Percentiles rank a stretch among this genome's conserved stretches.
Evolutionary conservation across 768 basidiomycete genomes (phyloP).

Genomic region (Rhizopogon vulgaris): DNA sequence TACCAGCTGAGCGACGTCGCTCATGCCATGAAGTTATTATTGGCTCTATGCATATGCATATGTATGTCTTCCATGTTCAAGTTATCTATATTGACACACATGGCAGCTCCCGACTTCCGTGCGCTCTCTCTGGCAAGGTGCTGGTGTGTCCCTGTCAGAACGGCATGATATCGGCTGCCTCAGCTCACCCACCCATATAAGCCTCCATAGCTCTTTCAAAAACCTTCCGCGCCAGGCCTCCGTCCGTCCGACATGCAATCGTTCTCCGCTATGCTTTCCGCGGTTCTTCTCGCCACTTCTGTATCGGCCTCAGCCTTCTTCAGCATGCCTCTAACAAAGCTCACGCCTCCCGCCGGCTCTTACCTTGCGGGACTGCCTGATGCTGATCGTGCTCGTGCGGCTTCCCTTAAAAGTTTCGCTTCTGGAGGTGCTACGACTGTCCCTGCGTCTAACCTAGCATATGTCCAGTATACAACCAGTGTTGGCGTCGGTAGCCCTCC

Average conservation of each 20-base stretch:
- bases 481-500: slow-evolving; percentile 14
- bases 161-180: not conserved
- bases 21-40: too few species aligned
- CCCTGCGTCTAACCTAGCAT: slow-evolving; percentile 4
- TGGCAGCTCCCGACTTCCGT: not conserved
- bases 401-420: not conserved
- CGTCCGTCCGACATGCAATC: not conserved
- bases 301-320: not conserved
- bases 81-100: too few species aligned
- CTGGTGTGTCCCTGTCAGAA: not conserved
- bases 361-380: not conserved
- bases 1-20: too few species aligned
- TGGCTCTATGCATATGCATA: too few species aligned
- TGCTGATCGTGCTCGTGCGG: slow-evolving; percentile 2
- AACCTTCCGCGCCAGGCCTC: not conserved
- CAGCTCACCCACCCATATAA: not conserved
- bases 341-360: not conserved
- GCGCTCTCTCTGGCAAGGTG: not conserved
- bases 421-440: not conserved
- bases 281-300: not conserved
- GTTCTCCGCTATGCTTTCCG: not conserved
- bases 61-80: too few species aligned
- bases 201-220: not conserved
- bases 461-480: slow-evolving; percentile 8
- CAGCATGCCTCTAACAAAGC: not conserved